Base-by-base conservation (phyloP, 371 early-diverging fungal genomes). In the Choanephora cucurbitarum region DNA sequence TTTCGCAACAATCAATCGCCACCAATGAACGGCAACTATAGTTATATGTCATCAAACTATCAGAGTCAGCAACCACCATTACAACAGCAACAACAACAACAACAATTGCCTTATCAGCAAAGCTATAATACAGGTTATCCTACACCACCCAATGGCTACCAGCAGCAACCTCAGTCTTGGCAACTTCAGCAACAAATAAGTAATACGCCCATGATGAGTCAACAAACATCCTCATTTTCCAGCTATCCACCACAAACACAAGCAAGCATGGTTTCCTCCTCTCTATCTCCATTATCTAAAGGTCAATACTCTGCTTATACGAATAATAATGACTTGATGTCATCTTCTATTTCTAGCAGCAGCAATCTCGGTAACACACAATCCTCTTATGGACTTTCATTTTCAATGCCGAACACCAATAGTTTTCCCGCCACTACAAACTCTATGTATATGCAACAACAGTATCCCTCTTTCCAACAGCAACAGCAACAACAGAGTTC, bases 1-100 rank as follows among this genome's bases (percentile, higher is more conserved):
- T 70, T 73, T 46, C 68, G 73, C 17, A 54, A 50, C 22, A 59
- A 62, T 23, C 57, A 64, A 52, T 9, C 48, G 18, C 22, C 45
- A 23, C 41, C 31, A 24, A 21, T 49, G 24, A 48, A 23, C 6
- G 47, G 43, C 33, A 46, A 21, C 13, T 13, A 21, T 39, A 22
- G 21, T 32, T 15, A 55, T 23, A 32, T 32, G 9, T 43, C 15
- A 22, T 37, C 52, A 31, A 28, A 53, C 21, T 46, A 42, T 21
- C 62, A 56, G 22, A 57, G 45, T 21, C 61, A 55, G 32, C 66
- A 47, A 22, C 59, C 70, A 56, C n/a, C n/a, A n/a, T n/a, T n/a
- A n/a, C n/a, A n/a, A n/a, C n/a, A n/a, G 32, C 66, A 47, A 22
- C 59, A 70, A 56, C 52, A 62, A 33, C 64, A 55, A 4, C 54